Evolutionary conservation across 768 basidiomycete genomes (phyloP).

Genomic region (Cystofilobasidium bisporidii): DNA sequence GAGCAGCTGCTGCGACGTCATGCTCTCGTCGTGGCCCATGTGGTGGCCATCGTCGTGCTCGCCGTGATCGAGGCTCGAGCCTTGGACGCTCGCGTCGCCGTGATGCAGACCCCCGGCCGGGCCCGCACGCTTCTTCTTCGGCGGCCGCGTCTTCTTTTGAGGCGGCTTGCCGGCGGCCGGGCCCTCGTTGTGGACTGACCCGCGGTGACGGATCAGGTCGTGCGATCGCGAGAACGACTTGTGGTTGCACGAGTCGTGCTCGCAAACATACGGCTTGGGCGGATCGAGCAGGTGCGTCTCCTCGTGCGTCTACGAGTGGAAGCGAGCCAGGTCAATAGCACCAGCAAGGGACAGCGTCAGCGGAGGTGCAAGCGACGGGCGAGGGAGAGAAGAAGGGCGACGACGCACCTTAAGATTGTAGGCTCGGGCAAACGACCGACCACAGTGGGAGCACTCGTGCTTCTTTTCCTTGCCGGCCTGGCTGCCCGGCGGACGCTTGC

Average conservation of each 20-base stretch:
- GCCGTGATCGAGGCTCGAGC: not conserved
- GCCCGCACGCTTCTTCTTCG: slow-evolving; percentile 10
- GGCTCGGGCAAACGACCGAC: slow-evolving; percentile 69
- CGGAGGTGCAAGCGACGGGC: not conserved
- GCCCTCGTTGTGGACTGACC: slow-evolving; percentile 70
- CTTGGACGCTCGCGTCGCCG: not conserved
- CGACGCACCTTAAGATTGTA: slow-evolving; percentile 75
- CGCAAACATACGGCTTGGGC: slow-evolving; percentile 78
- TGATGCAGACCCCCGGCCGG: no score
- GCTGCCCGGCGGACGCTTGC: not conserved
- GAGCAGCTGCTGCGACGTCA: no score
- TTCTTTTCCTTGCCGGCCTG: slow-evolving; percentile 22
- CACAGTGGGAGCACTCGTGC: slow-evolving; percentile 17
- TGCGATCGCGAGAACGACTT: slow-evolving; percentile 92
- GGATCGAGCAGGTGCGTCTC: slow-evolving; percentile 89
- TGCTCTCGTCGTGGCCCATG: no score
- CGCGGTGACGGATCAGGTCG: slow-evolving; percentile 79
- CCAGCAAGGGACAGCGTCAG: no score
- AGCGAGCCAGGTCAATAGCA: no score
- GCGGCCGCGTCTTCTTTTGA: slow-evolving; percentile 11
- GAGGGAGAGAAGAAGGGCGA: not conserved
- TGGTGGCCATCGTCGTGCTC: not conserved
- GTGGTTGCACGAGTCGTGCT: slow-evolving; percentile 64
- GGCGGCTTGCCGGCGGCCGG: slow-evolving; percentile 8
- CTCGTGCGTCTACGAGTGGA: slow-evolving; percentile 54